These are phyloP conservation scores for Lipomyces sp. DNA, from an alignment of 805 yeast genomes.

Conservation along the genomic window DNA sequence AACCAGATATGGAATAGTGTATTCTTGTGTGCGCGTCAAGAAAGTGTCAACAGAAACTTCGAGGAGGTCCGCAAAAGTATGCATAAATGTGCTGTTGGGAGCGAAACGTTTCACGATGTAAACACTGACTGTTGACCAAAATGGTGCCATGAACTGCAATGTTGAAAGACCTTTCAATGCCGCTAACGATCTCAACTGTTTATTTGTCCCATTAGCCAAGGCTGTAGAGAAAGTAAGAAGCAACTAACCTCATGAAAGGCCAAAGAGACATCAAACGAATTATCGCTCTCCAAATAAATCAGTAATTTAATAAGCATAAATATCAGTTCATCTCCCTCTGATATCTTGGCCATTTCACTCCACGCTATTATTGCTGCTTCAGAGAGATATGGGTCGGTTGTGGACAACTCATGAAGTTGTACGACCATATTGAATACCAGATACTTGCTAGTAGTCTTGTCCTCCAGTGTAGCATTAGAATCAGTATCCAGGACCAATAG, in stretches of 20 bases:
- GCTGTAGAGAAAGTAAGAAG: background rate
- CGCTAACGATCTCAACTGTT: slow-evolving; percentile 47
- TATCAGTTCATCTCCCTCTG: slow-evolving; percentile 71
- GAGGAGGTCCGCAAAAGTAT: slow-evolving; percentile 65
- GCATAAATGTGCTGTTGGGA: slow-evolving; percentile 58
- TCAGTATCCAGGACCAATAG: slow-evolving; percentile 5
- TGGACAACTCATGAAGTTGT: background rate
- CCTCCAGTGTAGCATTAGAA: background rate
- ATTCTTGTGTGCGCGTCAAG: slow-evolving; percentile 67
- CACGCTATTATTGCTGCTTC: slow-evolving; percentile 53
- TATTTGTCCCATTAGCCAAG: background rate
- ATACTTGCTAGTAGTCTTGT: slow-evolving; percentile 6
- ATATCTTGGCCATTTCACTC: slow-evolving; percentile 65
- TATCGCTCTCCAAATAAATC: slow-evolving; percentile 65
- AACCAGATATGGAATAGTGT: slow-evolving; percentile 76
- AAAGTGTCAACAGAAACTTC: slow-evolving; percentile 67
- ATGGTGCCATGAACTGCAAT: slow-evolving; percentile 80
- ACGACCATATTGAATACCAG: slow-evolving; percentile 1
- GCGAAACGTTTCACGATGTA: slow-evolving; percentile 61
- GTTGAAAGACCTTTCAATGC: slow-evolving; percentile 62
- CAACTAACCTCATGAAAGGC: slow-evolving; percentile 63
- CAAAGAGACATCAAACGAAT: slow-evolving; percentile 68
- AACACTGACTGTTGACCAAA: slow-evolving; percentile 71
- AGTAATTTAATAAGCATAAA: slow-evolving; percentile 67
- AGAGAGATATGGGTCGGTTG: slow-evolving; percentile 4